Evolutionary conservation across 352 stramenopile genomes (phyloP).

Genomic region (Globisporangium emineosum): DNA sequence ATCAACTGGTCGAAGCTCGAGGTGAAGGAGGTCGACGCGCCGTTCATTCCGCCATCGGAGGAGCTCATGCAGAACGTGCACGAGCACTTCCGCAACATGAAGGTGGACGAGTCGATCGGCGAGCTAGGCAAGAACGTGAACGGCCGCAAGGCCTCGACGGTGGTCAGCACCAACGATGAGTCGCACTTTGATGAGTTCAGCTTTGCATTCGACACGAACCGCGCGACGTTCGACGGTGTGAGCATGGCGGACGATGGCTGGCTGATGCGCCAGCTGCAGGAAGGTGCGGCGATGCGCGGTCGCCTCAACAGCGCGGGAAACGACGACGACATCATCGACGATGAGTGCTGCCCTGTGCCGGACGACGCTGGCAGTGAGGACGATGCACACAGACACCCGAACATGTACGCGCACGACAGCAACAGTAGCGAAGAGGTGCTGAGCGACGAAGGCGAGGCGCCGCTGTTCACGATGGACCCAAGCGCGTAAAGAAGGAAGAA

Average conservation of each 20-base stretch:
- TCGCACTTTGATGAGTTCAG: conserved; percentile 88
- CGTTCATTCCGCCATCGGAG: conserved; percentile 75
- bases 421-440: conserved; percentile 42
- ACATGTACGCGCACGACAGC: conserved; percentile 54
- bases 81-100: conserved; percentile 89
- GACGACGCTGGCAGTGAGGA: conserved; percentile 64
- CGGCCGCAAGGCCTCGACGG: conserved; percentile 47
- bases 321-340: conserved; percentile 39
- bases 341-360: conserved; percentile 16
- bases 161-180: conserved; percentile 39
- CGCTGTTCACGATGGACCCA: conserved; percentile 18
- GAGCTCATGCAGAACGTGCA: conserved; percentile 88
- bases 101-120: conserved; percentile 78
- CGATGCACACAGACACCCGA: conserved; percentile 30
- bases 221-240: conserved; percentile 69
- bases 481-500: conserved; percentile 1
- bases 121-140: conserved; percentile 56
- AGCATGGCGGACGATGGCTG: conserved; percentile 84
- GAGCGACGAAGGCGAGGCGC: conserved; percentile 53
- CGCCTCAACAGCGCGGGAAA: conserved; percentile 65
- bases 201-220: conserved; percentile 81
- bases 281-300: conserved; percentile 72
- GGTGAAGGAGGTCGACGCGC: conserved; percentile 75
- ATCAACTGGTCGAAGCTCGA: conserved; percentile 78
- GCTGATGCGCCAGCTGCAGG: conserved; percentile 75